These are phyloP conservation scores for Globisporangium acanthophoron DNA, from an alignment of 352 stramenopile species.

Conservation along the genomic window DNA sequence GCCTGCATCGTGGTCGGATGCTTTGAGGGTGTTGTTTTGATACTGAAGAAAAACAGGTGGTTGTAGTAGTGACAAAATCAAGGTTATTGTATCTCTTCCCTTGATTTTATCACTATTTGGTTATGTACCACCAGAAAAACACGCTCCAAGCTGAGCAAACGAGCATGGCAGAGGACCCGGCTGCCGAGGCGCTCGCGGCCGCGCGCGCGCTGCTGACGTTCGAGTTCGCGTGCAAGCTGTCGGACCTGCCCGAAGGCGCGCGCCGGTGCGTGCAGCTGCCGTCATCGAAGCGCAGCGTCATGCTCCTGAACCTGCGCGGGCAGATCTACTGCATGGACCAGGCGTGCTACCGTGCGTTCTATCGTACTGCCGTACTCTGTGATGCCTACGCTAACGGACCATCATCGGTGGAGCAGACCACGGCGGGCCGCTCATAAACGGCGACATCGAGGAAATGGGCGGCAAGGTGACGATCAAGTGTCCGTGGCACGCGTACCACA, in stretches of 20 bases:
- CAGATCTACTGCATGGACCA: conserved; percentile 84
- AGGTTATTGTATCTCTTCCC: too few relatives aligned
- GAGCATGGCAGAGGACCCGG: not conserved
- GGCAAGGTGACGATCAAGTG: conserved; percentile 76
- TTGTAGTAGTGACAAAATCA: too few relatives aligned
- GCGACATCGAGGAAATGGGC: conserved; percentile 83
- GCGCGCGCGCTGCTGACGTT: conserved; percentile 37
- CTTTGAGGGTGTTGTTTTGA: too few relatives aligned
- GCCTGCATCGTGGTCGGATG: not conserved
- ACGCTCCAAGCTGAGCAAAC: too few relatives aligned
- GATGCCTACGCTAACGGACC: too few relatives aligned
- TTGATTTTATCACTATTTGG: too few relatives aligned
- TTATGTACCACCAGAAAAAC: not conserved
- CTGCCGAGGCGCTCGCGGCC: conserved; percentile 13
- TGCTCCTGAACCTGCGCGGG: conserved; percentile 55
- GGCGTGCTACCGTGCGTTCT: conserved; percentile 70
- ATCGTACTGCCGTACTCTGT: not conserved
- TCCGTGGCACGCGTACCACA: conserved; percentile 85
- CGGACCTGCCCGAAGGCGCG: conserved; percentile 45
- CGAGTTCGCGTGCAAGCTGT: conserved; percentile 63
- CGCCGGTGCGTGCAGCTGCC: conserved; percentile 56
- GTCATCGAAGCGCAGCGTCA: conserved; percentile 62
- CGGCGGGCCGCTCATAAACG: conserved; percentile 66
- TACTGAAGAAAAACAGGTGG: too few relatives aligned
- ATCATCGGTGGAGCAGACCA: conserved; percentile 38